Base-by-base conservation (phyloP, 768 basidiomycete species). In the Baorangia bicolor region DNA sequence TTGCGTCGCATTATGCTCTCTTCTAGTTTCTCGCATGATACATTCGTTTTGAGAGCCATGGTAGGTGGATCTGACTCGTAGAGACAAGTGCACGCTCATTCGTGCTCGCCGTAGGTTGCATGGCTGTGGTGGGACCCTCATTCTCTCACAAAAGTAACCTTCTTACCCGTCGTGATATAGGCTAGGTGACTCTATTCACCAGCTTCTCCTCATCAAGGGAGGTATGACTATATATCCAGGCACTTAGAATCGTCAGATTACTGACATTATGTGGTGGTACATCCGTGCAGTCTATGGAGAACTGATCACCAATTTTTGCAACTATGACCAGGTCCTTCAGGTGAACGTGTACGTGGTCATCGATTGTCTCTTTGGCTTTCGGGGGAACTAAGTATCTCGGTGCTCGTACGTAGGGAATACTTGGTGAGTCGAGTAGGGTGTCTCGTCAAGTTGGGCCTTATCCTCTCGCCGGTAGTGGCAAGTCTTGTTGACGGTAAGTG, bases 401-500 rank as follows among this genome's bases (percentile, higher is more conserved):
- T 25, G 11, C 23, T 34, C 30, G 11, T 42, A 20, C 13, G 18
- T 31, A 64, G 63, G 16, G 35, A 61, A 40, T 65, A 46, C 38
- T 42, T 64, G 49, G 63, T 63, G 44, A 56, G 62, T 51, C 9
- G 25, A 13, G n/a, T 13, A 4, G 14, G 7, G 18, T 38, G 21
- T 33, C 13, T 31, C 18, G 5, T 43, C 8, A 34, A 28, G 5
- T 27, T 30, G 21, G 23, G 4, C 4, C 58, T 52, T 35, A 33
- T 34, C 42, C 10, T 51, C n/a, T 34, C 23, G 9, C n/a, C 12
- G 25, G 35, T 13, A 64, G 63, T 65, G 63, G 63, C 63, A 65
- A 53, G 55, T 57, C 31, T 16, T 64, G 20, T 52, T 64, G 53
- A 64, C 63, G 1, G 63, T 62, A n/a, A 49, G 59, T 18, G n/a